A percentile compares a stretch with the other conserved stretches of the same genome.
These are phyloP conservation scores for Monosporascus sp. DNA, from an alignment of 2,329 filamentous ascomycete genomes.

Conservation along the genomic window DNA sequence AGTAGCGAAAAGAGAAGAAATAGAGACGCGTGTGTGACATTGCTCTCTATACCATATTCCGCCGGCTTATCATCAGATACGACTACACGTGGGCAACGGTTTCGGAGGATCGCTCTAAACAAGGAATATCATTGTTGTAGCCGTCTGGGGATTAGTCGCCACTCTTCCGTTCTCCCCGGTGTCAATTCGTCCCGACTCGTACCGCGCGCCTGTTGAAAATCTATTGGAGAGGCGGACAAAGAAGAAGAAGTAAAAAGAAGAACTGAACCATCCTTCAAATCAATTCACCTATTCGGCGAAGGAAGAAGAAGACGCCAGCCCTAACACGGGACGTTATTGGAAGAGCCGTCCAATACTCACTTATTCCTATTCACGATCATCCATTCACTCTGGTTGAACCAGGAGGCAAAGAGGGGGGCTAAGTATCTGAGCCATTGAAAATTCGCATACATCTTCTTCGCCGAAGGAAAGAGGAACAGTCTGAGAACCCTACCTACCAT, in stretches of 20 bases:
- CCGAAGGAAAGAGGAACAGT: constrained; percentile 14
- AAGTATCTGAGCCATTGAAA: not conserved
- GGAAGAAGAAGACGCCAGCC: not conserved
- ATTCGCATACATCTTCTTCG: constrained; percentile 10
- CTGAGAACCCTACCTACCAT: constrained; percentile 14
- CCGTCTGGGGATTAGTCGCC: constrained; percentile 2
- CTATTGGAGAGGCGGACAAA: constrained; percentile 10
- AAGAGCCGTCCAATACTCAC: not conserved
- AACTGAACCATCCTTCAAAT: constrained; percentile 2
- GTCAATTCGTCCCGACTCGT: constrained; percentile 11
- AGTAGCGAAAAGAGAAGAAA: not conserved
- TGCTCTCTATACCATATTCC: no score
- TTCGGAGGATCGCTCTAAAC: no score
- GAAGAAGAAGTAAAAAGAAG: constrained; percentile 12
- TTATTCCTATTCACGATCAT: not conserved
- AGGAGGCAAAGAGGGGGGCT: constrained; percentile 1
- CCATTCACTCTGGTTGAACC: not conserved
- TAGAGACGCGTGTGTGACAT: no score
- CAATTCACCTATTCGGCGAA: not conserved
- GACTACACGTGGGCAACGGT: no score
- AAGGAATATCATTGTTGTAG: no score
- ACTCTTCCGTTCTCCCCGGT: constrained; percentile 5
- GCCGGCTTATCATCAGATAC: no score
- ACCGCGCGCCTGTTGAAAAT: constrained; percentile 4
- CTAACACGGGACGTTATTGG: not conserved